These are phyloP conservation scores for Aspergillus homomorphus DNA, from an alignment of 495 filamentous ascomycete species.

Conservation along the genomic window DNA sequence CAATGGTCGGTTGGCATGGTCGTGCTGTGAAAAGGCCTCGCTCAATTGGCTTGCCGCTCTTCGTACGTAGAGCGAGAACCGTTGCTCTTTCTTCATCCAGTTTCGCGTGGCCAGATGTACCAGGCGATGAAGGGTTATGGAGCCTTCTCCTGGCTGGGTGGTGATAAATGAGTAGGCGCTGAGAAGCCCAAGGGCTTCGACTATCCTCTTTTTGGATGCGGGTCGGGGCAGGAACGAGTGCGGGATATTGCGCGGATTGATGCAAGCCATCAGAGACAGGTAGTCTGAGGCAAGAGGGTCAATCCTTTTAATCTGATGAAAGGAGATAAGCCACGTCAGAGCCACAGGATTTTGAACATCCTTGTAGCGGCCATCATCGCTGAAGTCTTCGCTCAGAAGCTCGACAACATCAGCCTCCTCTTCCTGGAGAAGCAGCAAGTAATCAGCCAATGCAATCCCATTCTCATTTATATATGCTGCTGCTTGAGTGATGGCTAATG, in stretches of 20 bases:
- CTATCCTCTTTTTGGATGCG: background rate
- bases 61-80: background rate
- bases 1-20: background rate
- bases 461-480: slow-evolving; percentile 46
- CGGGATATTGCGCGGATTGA: background rate
- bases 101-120: slow-evolving; percentile 2
- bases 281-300: slow-evolving; percentile 30
- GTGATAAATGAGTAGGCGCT: slow-evolving; percentile 1
- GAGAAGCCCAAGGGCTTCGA: background rate
- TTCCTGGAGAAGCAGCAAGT: slow-evolving; percentile 41
- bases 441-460: slow-evolving; percentile 31
- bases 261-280: slow-evolving; percentile 38
- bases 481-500: slow-evolving; percentile 42
- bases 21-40: background rate
- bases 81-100: slow-evolving; percentile 18
- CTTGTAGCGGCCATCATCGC: slow-evolving; percentile 40
- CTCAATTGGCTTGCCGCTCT: background rate
- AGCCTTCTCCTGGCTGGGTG: background rate
- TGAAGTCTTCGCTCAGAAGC: slow-evolving; percentile 49
- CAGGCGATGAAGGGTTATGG: background rate
- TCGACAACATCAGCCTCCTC: slow-evolving; percentile 32
- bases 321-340: slow-evolving; percentile 53
- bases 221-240: background rate
- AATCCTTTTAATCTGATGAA: slow-evolving; percentile 39
- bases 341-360: slow-evolving; percentile 48